phyloP scores from a whole-genome alignment of 2,329 filamentous ascomycete genomes.

The Colletotrichum horii region DNA sequence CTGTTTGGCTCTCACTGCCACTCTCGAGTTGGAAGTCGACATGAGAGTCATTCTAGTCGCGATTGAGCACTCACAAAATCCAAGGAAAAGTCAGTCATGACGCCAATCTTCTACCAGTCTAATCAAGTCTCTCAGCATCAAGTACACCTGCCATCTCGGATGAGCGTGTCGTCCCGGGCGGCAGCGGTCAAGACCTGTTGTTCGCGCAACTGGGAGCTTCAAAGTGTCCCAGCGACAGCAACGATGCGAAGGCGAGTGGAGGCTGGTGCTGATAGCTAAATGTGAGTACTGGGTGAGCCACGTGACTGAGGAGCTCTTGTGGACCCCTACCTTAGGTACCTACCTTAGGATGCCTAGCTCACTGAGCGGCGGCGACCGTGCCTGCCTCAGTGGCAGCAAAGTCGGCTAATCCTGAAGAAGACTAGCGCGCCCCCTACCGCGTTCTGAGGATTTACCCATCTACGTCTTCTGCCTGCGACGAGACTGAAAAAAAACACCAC shows the following conservation, averaged over 20 bases:
- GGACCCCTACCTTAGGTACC: neutral
- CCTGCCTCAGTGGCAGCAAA: neutral
- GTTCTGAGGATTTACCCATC: neutral
- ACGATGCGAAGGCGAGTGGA: too few species aligned
- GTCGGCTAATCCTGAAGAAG: neutral
- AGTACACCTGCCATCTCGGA: neutral
- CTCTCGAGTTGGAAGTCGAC: constrained; percentile 54
- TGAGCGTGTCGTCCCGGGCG: neutral
- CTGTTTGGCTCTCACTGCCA: constrained; percentile 60
- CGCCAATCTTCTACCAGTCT: neutral
- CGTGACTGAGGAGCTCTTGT: neutral
- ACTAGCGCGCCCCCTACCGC: constrained; percentile 3
- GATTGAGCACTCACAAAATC: constrained; percentile 43
- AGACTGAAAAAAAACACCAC: neutral
- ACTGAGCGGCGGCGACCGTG: neutral
- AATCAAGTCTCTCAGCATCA: neutral
- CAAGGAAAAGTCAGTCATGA: neutral
- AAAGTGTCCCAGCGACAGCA: too few species aligned
- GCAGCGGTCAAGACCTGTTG: neutral
- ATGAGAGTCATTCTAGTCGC: constrained; percentile 59
- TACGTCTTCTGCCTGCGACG: neutral
- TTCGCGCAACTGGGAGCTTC: neutral
- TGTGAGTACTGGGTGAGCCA: neutral
- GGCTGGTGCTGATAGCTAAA: neutral
- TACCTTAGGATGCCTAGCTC: too few species aligned